A percentile compares a stretch with the other conserved stretches of the same genome.
Evolutionary conservation across 768 basidiomycete species (phyloP).

Genomic region (Leucosporidium creatinivorum): DNA sequence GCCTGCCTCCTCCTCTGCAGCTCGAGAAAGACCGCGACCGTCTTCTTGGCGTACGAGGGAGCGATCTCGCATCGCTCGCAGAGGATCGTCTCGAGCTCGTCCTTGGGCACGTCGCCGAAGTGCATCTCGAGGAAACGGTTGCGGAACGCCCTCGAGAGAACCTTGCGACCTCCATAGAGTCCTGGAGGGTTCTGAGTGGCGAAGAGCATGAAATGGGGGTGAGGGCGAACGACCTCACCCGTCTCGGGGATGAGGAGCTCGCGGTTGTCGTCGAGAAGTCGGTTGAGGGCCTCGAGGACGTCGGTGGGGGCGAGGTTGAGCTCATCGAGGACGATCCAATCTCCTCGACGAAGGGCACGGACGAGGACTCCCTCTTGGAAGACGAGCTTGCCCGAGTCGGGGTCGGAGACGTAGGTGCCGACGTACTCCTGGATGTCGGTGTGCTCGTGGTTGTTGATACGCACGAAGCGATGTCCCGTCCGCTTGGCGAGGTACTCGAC

Average conservation of each 20-base stretch:
- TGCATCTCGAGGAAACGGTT: slow-evolving; percentile 97
- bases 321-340: slow-evolving; percentile 98
- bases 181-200: slow-evolving; percentile 98
- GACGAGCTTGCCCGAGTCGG: slow-evolving; percentile 80
- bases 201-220: slow-evolving; percentile 94
- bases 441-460: slow-evolving; percentile 99
- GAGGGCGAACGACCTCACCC: slow-evolving; percentile 84
- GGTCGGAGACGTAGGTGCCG: slow-evolving; percentile 91
- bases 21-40: slow-evolving; percentile 86
- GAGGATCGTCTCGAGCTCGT: slow-evolving; percentile 87
- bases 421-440: slow-evolving; percentile 99
- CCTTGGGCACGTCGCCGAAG: slow-evolving; percentile 92
- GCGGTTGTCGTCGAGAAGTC: slow-evolving; percentile 92
- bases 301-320: slow-evolving; percentile 96
- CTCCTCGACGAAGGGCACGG: slow-evolving; percentile 77
- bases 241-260: slow-evolving; percentile 94
- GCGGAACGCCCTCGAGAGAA: slow-evolving; percentile 89
- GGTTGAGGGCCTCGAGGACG: slow-evolving; percentile 92
- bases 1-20: slow-evolving; percentile 85
- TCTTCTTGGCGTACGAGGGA: slow-evolving; percentile 82
- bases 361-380: slow-evolving; percentile 93
- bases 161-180: slow-evolving; percentile 86
- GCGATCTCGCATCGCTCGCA: slow-evolving; percentile 86
- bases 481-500: slow-evolving; percentile 88
- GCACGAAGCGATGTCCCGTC: slow-evolving; percentile 90